Evolutionary conservation across 768 basidiomycete genomes (phyloP).

Genomic region (Lactarius psammicola): DNA sequence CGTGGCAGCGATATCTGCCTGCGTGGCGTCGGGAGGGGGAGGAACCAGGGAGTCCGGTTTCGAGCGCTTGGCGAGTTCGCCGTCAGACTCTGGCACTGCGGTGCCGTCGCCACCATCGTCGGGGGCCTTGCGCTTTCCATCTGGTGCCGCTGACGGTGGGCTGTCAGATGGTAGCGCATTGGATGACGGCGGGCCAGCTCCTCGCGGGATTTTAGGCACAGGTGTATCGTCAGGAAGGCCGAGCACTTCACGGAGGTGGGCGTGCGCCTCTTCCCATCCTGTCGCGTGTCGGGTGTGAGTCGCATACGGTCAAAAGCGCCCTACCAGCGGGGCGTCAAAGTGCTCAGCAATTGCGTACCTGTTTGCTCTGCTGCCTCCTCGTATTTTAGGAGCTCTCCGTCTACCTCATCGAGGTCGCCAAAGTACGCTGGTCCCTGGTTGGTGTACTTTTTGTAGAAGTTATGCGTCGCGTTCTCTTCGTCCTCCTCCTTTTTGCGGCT

Average conservation of each 20-base stretch:
- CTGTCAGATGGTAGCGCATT: constrained; percentile 31
- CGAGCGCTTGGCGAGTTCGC: constrained; percentile 35
- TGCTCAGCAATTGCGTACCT: constrained; percentile 43
- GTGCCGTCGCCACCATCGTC: constrained; percentile 48
- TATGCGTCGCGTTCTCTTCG: constrained; percentile 76
- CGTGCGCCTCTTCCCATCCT: constrained; percentile 17
- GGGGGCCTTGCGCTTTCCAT: constrained; percentile 56
- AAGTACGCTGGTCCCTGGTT: constrained; percentile 87
- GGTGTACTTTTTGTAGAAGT: constrained; percentile 84
- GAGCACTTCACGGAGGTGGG: constrained; percentile 21
- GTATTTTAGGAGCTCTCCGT: constrained; percentile 62
- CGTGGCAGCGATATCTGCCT: constrained; percentile 30
- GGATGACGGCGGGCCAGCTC: constrained; percentile 31
- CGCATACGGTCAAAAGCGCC: neutral
- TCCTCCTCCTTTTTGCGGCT: constrained; percentile 83
- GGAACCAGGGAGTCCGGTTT: constrained; percentile 31
- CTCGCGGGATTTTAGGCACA: constrained; percentile 51
- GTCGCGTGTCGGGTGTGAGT: neutral
- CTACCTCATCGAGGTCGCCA: constrained; percentile 84
- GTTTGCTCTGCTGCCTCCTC: constrained; percentile 72
- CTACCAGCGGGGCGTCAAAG: neutral
- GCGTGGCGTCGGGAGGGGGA: constrained; percentile 14
- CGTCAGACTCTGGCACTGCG: constrained; percentile 36
- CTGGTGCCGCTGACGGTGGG: constrained; percentile 30
- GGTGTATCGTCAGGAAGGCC: constrained; percentile 42